phyloP scores from a whole-genome alignment of 345 rosid genomes.

The Acer yangbiense region DNA sequence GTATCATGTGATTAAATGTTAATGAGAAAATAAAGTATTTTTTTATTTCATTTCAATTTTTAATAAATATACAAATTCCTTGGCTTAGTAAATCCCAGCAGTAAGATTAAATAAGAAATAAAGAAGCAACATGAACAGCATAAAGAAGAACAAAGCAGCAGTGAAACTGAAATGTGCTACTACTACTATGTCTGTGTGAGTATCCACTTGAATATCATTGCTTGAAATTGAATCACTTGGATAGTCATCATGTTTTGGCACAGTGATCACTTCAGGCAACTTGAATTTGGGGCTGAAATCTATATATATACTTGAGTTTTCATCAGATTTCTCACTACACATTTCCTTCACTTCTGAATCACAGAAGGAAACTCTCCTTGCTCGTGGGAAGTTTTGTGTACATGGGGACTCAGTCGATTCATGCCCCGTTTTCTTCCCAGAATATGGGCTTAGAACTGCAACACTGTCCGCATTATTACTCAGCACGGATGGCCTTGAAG shows the following conservation, averaged over 20 bases:
- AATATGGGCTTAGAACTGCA: not conserved
- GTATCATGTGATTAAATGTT: too few relatives aligned
- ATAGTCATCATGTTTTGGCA: not conserved
- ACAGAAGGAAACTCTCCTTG: constrained; percentile 37
- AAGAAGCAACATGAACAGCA: constrained; percentile 4
- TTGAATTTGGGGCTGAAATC: not conserved
- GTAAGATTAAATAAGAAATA: not conserved
- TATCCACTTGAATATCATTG: not conserved
- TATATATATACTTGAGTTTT: not conserved
- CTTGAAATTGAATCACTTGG: constrained; percentile 1
- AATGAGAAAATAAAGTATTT: too few relatives aligned
- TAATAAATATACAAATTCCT: too few relatives aligned
- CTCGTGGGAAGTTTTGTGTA: not conserved
- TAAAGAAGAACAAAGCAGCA: not conserved
- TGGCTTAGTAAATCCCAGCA: not conserved
- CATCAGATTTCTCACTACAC: not conserved
- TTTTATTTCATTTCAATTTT: too few relatives aligned
- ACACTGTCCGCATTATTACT: not conserved
- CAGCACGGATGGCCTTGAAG: constrained; percentile 20
- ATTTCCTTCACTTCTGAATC: constrained; percentile 10
- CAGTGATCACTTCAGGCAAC: not conserved
- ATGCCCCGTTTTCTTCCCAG: not conserved
- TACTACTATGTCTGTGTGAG: not conserved
- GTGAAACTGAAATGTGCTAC: not conserved
- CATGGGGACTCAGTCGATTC: not conserved